A percentile compares a stretch with the other conserved stretches of the same genome.
phyloP scores from a whole-genome alignment of 805 yeast species.

The Nadsonia fulvescens region DNA sequence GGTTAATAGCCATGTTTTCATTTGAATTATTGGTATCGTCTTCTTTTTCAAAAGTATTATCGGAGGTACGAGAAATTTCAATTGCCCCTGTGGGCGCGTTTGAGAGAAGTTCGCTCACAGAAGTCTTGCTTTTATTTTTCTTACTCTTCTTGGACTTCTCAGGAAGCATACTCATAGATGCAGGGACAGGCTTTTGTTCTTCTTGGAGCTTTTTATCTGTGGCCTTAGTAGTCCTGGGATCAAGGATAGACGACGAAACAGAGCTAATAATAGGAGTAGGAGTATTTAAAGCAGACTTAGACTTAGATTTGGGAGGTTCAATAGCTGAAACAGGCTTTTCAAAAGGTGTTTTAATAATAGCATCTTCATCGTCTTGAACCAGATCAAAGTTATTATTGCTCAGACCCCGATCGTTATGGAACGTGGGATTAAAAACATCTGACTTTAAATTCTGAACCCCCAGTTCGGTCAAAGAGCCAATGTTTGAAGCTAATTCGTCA shows the following conservation, averaged over 20 bases:
- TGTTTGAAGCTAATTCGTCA: too few relatives aligned
- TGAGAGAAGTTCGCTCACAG: neutral
- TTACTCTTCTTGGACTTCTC: constrained; percentile 1
- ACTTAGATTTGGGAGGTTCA: too few relatives aligned
- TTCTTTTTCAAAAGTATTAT: constrained; percentile 1
- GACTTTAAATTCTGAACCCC: too few relatives aligned
- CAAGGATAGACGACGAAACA: too few relatives aligned
- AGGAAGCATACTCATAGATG: constrained; percentile 1
- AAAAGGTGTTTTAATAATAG: neutral
- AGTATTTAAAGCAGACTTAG: too few relatives aligned
- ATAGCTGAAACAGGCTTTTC: constrained; percentile 1
- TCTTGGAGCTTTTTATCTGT: too few relatives aligned
- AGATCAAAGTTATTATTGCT: neutral
- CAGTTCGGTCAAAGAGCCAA: too few relatives aligned
- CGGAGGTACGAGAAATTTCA: neutral
- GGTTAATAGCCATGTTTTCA: constrained; percentile 3
- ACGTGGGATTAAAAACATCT: neutral
- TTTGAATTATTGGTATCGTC: too few relatives aligned
- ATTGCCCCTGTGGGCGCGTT: neutral
- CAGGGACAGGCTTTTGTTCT: constrained; percentile 3
- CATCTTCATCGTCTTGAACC: neutral
- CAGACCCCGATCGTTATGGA: neutral
- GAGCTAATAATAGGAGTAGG: constrained; percentile 1
- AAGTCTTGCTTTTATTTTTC: constrained; percentile 1
- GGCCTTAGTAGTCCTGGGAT: too few relatives aligned